phyloP scores from a whole-genome alignment of 768 basidiomycete genomes.

The Vishniacozyma victoriae region DNA sequence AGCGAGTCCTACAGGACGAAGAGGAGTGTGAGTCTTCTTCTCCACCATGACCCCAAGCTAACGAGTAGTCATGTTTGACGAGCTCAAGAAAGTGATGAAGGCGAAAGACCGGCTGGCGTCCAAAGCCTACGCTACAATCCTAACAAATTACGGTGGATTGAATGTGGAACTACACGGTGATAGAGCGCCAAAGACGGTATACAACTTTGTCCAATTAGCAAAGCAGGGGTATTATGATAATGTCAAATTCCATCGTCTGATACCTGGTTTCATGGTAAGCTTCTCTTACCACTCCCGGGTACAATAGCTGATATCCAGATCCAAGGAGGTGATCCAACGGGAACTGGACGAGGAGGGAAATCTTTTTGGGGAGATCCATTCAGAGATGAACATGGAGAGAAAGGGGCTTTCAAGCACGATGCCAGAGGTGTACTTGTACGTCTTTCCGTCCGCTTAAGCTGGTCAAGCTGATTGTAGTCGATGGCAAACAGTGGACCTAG shows the following conservation, averaged over 20 bases:
- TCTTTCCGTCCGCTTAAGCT: not conserved
- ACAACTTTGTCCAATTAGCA: constrained; percentile 94
- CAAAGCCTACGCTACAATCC: constrained; percentile 90
- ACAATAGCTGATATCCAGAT: constrained; percentile 54
- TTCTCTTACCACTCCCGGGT: not conserved
- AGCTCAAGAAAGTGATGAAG: constrained; percentile 72
- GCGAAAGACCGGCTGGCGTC: constrained; percentile 87
- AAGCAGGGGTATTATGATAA: constrained; percentile 83
- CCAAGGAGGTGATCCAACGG: constrained; percentile 97
- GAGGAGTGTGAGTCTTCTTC: constrained; percentile 59
- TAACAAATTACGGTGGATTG: constrained; percentile 82
- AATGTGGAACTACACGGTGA: constrained; percentile 59
- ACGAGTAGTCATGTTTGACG: constrained; percentile 78
- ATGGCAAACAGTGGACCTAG: constrained; percentile 95
- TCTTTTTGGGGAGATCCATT: constrained; percentile 95
- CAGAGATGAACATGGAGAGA: constrained; percentile 84
- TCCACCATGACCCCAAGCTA: not conserved
- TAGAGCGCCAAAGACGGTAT: constrained; percentile 88
- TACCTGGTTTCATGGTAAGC: constrained; percentile 89
- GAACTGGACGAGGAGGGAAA: constrained; percentile 87
- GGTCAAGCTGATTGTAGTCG: constrained; percentile 47
- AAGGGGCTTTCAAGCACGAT: constrained; percentile 82
- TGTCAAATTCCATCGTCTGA: constrained; percentile 81
- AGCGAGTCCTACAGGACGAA: constrained; percentile 94
- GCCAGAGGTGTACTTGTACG: constrained; percentile 63